These are phyloP conservation scores for Diutina mesorugosa DNA, from an alignment of 1,139 yeast genomes.

Conservation along the genomic window DNA sequence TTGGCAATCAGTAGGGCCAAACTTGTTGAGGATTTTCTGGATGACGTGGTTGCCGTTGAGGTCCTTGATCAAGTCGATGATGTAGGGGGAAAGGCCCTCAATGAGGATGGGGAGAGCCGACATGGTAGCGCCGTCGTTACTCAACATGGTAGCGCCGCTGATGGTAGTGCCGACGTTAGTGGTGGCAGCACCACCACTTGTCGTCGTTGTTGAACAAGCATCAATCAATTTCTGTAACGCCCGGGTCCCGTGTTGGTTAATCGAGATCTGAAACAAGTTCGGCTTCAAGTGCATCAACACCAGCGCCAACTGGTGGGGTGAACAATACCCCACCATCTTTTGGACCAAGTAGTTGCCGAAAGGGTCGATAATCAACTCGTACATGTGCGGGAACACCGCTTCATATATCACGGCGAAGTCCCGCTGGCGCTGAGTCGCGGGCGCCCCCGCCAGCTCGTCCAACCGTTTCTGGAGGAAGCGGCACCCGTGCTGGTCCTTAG, in stretches of 20 bases:
- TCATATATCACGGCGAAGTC: constrained; percentile 30
- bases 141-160: no score
- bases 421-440: neutral
- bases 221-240: constrained; percentile 35
- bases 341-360: constrained; percentile 18
- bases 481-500: constrained; percentile 92
- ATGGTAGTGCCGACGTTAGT: no score
- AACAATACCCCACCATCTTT: constrained; percentile 20
- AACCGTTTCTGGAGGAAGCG: constrained; percentile 62
- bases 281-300: constrained; percentile 25
- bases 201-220: constrained; percentile 9
- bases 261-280: constrained; percentile 32
- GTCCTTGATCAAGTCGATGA: constrained; percentile 30
- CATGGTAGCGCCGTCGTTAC: no score
- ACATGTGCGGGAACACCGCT: constrained; percentile 24
- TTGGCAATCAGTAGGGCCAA: constrained; percentile 25
- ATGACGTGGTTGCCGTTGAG: constrained; percentile 37
- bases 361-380: constrained; percentile 32
- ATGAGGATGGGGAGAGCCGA: constrained; percentile 9
- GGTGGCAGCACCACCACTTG: no score
- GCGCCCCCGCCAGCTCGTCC: constrained; percentile 14
- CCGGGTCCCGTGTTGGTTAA: constrained; percentile 33
- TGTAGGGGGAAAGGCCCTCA: constrained; percentile 20
- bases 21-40: constrained; percentile 32
- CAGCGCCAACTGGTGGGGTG: constrained; percentile 22